Conservation (phyloP, 1,139 yeast species). For the Diutina scorzettiae region DNA sequence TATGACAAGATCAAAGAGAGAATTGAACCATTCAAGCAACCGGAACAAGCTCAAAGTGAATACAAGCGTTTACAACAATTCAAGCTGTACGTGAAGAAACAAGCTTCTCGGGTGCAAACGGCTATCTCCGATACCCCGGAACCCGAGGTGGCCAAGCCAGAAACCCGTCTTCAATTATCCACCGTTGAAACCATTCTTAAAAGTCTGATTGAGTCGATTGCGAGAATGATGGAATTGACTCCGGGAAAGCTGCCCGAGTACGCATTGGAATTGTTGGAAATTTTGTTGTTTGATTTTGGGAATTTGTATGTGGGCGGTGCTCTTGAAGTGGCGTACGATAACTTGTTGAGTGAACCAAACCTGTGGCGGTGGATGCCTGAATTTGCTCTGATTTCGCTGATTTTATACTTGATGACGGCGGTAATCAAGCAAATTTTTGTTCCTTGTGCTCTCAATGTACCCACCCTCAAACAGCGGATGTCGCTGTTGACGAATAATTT, state of each 20-base stretch:
- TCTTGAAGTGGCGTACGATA: constrained; percentile 54
- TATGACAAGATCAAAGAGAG: background rate
- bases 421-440: constrained; percentile 60
- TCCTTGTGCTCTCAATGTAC: constrained; percentile 57
- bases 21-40: background rate
- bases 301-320: constrained; percentile 65
- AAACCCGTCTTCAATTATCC: constrained; percentile 9
- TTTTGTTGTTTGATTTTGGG: constrained; percentile 60
- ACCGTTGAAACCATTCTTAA: constrained; percentile 55
- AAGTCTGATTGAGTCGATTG: constrained; percentile 67
- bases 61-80: constrained; percentile 3
- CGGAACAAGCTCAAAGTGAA: background rate
- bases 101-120: background rate
- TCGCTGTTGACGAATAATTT: constrained; percentile 56
- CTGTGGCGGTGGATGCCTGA: constrained; percentile 32
- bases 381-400: constrained; percentile 47
- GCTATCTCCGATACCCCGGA: background rate
- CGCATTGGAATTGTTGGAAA: constrained; percentile 54
- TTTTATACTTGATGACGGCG: constrained; percentile 56
- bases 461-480: constrained; percentile 51
- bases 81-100: constrained; percentile 3
- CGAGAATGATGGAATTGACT: constrained; percentile 65
- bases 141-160: background rate
- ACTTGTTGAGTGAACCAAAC: constrained; percentile 15
- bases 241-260: constrained; percentile 54